phyloP scores from a whole-genome alignment of 1,284 basidiomycete genomes.

The Takashimella tepidaria region DNA sequence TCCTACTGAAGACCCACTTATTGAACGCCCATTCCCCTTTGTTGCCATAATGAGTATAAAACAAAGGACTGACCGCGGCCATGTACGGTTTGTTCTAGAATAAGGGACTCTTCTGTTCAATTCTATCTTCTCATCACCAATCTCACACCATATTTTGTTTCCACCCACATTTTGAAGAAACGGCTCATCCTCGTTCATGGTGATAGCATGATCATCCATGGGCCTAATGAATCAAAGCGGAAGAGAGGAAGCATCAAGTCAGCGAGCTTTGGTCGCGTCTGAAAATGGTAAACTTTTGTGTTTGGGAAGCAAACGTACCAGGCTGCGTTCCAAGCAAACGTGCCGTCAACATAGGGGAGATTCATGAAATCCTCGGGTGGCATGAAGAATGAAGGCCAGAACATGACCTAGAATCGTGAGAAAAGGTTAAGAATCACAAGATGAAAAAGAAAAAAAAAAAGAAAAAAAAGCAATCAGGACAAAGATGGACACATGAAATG shows the following conservation, averaged over 20 bases:
- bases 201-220: constrained; percentile 21
- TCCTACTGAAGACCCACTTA: constrained; percentile 30
- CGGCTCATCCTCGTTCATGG: constrained; percentile 29
- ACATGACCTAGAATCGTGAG: constrained; percentile 39
- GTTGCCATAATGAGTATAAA: constrained; percentile 54
- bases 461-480: no score
- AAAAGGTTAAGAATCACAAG: no score
- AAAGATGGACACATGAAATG: background rate
- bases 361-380: constrained; percentile 33
- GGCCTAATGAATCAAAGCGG: no score
- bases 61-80: constrained; percentile 59
- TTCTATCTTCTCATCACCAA: no score
- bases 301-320: no score
- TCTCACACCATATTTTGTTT: background rate
- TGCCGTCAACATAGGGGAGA: constrained; percentile 35
- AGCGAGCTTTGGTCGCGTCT: no score
- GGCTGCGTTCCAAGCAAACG: constrained; percentile 45
- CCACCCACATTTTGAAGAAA: constrained; percentile 31
- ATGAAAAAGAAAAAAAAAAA: no score
- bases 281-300: no score
- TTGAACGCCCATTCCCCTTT: constrained; percentile 43
- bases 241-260: no score
- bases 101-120: background rate
- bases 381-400: constrained; percentile 47
- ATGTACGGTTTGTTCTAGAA: constrained; percentile 54